These are phyloP conservation scores for Sanguinoderma infundibulare DNA, from an alignment of 1,284 basidiomycete genomes.

Conservation along the genomic window DNA sequence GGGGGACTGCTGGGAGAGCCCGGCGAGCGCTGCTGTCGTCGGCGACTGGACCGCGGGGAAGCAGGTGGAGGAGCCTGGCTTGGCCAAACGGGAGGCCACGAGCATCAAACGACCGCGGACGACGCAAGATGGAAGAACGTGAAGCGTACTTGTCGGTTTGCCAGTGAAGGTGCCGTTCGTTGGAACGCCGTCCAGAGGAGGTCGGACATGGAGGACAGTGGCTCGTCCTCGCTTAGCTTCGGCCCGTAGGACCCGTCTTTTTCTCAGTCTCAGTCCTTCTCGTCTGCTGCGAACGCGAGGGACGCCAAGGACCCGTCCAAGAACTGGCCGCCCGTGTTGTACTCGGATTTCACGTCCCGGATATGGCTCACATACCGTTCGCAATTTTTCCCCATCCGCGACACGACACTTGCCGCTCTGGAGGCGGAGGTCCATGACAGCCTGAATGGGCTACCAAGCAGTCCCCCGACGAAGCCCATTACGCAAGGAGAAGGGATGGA, in stretches of 20 bases:
- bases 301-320: slow-evolving; percentile 47
- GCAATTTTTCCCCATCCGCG: slow-evolving; percentile 83
- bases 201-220: too few species aligned
- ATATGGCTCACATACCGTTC: slow-evolving; percentile 95
- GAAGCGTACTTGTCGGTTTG: too few species aligned
- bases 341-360: slow-evolving; percentile 87
- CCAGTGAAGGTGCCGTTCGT: too few species aligned
- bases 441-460: slow-evolving; percentile 26
- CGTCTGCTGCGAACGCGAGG: slow-evolving; percentile 36
- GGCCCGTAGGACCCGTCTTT: slow-evolving; percentile 43
- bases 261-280: slow-evolving; percentile 42
- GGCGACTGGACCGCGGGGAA: too few species aligned
- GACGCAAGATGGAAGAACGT: too few species aligned
- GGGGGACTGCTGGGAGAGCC: background rate
- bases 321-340: slow-evolving; percentile 83
- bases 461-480: slow-evolving; percentile 49
- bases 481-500: slow-evolving; percentile 78
- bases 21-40: too few species aligned
- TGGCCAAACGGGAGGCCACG: too few species aligned
- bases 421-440: slow-evolving; percentile 37
- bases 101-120: too few species aligned
- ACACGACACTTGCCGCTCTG: slow-evolving; percentile 63
- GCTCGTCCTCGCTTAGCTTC: too few species aligned
- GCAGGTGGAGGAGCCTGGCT: too few species aligned
- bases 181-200: too few species aligned